Conservation (phyloP, 495 filamentous ascomycete species). For the Chaetomium cochliodes region DNA sequence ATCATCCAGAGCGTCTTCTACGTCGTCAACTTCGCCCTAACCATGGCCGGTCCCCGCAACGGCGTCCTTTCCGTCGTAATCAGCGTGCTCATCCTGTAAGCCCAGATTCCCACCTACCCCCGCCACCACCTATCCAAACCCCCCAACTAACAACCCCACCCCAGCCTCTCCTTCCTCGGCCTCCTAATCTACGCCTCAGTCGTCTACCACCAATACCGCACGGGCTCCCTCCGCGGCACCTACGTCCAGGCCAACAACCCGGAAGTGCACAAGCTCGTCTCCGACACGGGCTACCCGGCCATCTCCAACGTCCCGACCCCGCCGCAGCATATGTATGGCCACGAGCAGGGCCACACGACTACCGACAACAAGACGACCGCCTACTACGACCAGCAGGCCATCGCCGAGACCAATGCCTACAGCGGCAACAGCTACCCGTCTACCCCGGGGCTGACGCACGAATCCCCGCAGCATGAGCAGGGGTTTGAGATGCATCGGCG, state of each 20-base stretch:
- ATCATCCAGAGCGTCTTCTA: slow-evolving; percentile 31
- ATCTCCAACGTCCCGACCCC: not conserved
- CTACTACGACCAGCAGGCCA: not conserved
- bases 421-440: too few species aligned
- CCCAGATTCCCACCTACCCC: not conserved
- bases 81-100: slow-evolving; percentile 29
- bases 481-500: slow-evolving; percentile 5
- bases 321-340: slow-evolving; percentile 11
- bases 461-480: not conserved
- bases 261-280: slow-evolving; percentile 16
- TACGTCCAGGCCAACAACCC: slow-evolving; percentile 22
- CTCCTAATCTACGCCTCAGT: slow-evolving; percentile 34
- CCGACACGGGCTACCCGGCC: slow-evolving; percentile 13
- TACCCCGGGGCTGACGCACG: not conserved
- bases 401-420: too few species aligned
- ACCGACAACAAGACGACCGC: not conserved
- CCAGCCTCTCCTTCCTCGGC: slow-evolving; percentile 37
- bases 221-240: slow-evolving; percentile 19
- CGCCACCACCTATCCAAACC: not conserved
- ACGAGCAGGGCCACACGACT: slow-evolving; percentile 11
- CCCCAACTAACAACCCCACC: not conserved
- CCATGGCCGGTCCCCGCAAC: slow-evolving; percentile 22
- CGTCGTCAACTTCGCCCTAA: slow-evolving; percentile 28
- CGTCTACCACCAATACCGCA: slow-evolving; percentile 34
- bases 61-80: slow-evolving; percentile 14